Base-by-base conservation (phyloP, 495 filamentous ascomycete genomes). In the Aspergillus mulundensis region DNA sequence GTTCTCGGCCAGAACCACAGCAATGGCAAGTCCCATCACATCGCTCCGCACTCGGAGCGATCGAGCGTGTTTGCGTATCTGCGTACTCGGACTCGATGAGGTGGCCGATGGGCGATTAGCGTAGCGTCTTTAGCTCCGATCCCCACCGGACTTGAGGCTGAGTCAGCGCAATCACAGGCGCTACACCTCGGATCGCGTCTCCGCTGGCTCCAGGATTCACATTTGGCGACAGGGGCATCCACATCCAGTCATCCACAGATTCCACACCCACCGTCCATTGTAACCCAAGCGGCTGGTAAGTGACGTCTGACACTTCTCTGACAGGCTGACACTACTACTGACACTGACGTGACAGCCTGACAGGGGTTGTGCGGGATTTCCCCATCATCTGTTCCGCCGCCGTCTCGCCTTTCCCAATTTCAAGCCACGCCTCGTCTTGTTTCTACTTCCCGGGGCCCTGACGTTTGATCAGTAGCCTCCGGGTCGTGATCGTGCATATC, bases 261-360 rank as follows among this genome's bases (percentile, higher is more conserved):
- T 32, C 28, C 45, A 48, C 46, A n/a, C 12, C 7, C 8, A 15
- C 8, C 32, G 32, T 36, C 32, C 32, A 15, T 8, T 50, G 30
- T 18, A 44, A 46, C 34, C 47, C 30, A 50, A 50, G 32, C 24
- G 11, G 21, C 34, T 14, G 34, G 34, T 19, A 20, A 38, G 36
- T 50, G 48, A 40, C 48, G 48, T 50, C 34, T 40, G 34, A 40
- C 47, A 50, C 19, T 39, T 50, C 34, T 50, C 30, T 50, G 48
- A 50, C 48, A 50, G 45, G 28, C 18, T 25, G 48, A 50, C 48
- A 24, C 28, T 30, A 30, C 10, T 30, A 30, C 28, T 30, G 32
- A 10, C 32, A 36, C 32, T 36, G 32, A 10, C 32, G 7, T 38
- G 47, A 50, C 47, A 50, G n/a, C n/a, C n/a, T n/a, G n/a, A n/a